Evolutionary conservation across 192 early-diverging fungal species (phyloP).

Genomic region (Linnemannia elongata): DNA sequence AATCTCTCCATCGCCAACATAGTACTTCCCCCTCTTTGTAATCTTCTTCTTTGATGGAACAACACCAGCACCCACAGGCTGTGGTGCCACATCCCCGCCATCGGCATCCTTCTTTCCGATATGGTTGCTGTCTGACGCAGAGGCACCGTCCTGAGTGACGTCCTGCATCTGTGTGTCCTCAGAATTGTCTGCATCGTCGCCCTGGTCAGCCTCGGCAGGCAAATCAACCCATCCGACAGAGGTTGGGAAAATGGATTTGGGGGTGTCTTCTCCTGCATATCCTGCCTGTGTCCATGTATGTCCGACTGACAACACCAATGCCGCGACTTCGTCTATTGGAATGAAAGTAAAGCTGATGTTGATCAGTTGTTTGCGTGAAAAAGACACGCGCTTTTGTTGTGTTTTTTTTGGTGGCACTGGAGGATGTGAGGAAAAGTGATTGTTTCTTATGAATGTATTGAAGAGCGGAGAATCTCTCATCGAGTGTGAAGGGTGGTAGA

Average conservation of each 20-base stretch:
- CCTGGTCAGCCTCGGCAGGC: constrained; percentile 37
- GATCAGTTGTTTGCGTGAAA: constrained; percentile 3
- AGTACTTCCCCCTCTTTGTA: constrained; percentile 64
- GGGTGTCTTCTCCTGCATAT: constrained; percentile 97
- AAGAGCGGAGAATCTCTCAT: neutral
- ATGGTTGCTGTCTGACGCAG: constrained; percentile 24
- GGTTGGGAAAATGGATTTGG: constrained; percentile 89
- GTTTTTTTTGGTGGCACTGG: neutral
- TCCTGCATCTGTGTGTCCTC: constrained; percentile 58
- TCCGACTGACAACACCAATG: constrained; percentile 94
- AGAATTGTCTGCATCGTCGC: constrained; percentile 53
- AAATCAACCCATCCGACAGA: constrained; percentile 76
- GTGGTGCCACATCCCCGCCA: constrained; percentile 56
- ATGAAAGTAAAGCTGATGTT: neutral
- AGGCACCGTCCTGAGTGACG: constrained; percentile 40
- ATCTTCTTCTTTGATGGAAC: constrained; percentile 48
- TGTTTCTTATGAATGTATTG: neutral
- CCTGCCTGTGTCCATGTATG: constrained; percentile 90
- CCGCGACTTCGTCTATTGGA: constrained; percentile 89
- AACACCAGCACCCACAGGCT: constrained; percentile 16
- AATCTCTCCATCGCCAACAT: constrained; percentile 79
- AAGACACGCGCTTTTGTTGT: constrained; percentile 4
- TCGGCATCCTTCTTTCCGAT: constrained; percentile 48
- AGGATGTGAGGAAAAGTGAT: neutral
- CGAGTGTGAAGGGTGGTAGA: neutral